Evolutionary conservation across 2,329 filamentous ascomycete genomes (phyloP).

Genomic region (Coniochaeta ligniaria): DNA sequence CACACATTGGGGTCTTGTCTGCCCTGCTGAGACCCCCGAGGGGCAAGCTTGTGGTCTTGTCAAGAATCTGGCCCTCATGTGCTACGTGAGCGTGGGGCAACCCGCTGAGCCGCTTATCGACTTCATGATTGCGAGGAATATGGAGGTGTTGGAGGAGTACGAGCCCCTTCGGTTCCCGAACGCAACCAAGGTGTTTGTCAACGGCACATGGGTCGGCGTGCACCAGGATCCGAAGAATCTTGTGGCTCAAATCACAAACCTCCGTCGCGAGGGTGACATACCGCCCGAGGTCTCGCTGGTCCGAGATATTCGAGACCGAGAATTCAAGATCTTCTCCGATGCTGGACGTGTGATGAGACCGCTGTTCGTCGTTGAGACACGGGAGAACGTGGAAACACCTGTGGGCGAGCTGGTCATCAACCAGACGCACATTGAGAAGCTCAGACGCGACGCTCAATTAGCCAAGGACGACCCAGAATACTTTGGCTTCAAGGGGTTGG

Average conservation of each 20-base stretch:
- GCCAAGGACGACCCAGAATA: slow-evolving; percentile 52
- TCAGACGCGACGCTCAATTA: slow-evolving; percentile 66
- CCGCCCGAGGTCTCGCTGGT: slow-evolving; percentile 92
- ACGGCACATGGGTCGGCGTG: slow-evolving; percentile 96
- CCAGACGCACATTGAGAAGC: slow-evolving; percentile 69
- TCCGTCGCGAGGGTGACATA: slow-evolving; percentile 75
- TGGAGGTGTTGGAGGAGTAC: slow-evolving; percentile 96
- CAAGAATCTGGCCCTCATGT: slow-evolving; percentile 97
- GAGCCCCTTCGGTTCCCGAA: slow-evolving; percentile 78
- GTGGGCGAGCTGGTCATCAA: slow-evolving; percentile 70
- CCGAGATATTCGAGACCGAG: slow-evolving; percentile 90
- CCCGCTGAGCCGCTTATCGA: slow-evolving; percentile 85
- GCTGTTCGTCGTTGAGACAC: slow-evolving; percentile 87
- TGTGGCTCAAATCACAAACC: slow-evolving; percentile 68
- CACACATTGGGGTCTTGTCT: slow-evolving; percentile 96
- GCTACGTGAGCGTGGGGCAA: slow-evolving; percentile 92
- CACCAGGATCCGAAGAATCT: slow-evolving; percentile 83
- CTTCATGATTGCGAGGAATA: slow-evolving; percentile 92
- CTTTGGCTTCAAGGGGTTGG: slow-evolving; percentile 84
- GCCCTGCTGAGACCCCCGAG: slow-evolving; percentile 94
- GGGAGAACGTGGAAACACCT: slow-evolving; percentile 61
- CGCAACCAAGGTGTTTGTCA: slow-evolving; percentile 96
- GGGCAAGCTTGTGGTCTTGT: slow-evolving; percentile 97
- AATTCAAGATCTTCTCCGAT: slow-evolving; percentile 98
- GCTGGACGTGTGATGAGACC: slow-evolving; percentile 92